Conservation (phyloP, 2,329 filamentous ascomycete species). For the Penicillium sp. region DNA sequence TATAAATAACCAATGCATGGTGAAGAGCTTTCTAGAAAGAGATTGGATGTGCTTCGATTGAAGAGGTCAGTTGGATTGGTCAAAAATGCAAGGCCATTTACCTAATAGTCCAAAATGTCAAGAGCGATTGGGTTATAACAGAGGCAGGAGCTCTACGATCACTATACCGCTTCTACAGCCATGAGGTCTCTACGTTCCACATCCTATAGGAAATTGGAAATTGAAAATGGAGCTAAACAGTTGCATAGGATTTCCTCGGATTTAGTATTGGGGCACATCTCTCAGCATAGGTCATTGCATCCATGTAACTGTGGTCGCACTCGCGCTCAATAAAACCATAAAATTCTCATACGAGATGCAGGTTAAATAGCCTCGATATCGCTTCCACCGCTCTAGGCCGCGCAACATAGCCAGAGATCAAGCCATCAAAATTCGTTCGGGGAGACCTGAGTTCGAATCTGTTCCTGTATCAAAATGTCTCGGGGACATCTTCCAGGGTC, state of each 20-base stretch:
- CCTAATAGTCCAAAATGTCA: background rate
- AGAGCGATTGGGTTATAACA: background rate
- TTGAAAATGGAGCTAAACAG: background rate
- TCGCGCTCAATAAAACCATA: background rate
- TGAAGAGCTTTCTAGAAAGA: background rate
- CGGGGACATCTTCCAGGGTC: background rate
- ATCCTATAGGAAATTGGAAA: background rate
- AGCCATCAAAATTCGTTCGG: background rate
- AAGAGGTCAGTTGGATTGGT: background rate
- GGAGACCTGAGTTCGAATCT: background rate
- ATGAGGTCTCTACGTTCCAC: background rate
- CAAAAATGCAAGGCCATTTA: background rate
- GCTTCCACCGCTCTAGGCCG: background rate
- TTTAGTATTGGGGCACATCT: background rate
- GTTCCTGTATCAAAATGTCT: background rate
- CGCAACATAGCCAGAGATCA: background rate
- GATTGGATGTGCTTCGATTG: constrained; percentile 1
- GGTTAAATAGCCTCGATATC: background rate
- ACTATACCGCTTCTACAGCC: too few species aligned
- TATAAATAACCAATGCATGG: constrained; percentile 11
- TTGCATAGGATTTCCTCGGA: background rate
- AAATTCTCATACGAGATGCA: background rate
- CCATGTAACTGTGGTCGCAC: background rate
- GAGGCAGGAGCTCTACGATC: background rate
- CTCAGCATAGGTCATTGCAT: background rate